Percentiles rank a stretch among this genome's conserved stretches.
These are phyloP conservation scores for Hypoxylon crocopeplum DNA, from an alignment of 495 filamentous ascomycete species.

Conservation along the genomic window DNA sequence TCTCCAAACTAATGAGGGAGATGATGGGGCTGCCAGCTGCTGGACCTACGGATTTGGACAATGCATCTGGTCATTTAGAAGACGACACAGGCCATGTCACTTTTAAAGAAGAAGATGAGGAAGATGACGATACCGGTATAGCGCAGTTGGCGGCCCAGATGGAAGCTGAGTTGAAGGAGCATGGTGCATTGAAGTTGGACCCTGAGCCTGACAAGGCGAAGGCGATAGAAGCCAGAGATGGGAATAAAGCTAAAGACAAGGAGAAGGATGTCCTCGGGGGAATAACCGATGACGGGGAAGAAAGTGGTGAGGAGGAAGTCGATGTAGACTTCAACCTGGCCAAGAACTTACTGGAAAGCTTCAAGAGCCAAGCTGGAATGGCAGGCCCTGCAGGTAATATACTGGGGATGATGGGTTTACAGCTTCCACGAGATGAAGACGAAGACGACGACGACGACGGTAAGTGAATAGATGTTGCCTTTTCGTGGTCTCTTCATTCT, in stretches of 20 bases:
- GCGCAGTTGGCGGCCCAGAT: conserved; percentile 75
- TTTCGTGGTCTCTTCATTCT: too few species aligned
- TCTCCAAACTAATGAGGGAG: conserved; percentile 86
- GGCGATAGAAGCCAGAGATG: conserved; percentile 24
- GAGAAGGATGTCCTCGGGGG: conserved; percentile 20
- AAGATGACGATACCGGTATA: conserved; percentile 76
- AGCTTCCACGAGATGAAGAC: conserved; percentile 78
- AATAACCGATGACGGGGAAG: conserved; percentile 39
- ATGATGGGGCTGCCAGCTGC: conserved; percentile 84
- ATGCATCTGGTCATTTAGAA: conserved; percentile 36
- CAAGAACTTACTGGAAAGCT: conserved; percentile 88
- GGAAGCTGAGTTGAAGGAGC: conserved; percentile 79
- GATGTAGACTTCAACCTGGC: conserved; percentile 86
- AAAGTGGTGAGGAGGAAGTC: conserved; percentile 62
- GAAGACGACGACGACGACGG: conserved; percentile 42
- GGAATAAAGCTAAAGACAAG: conserved; percentile 19
- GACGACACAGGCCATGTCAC: conserved; percentile 16
- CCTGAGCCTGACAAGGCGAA: conserved; percentile 34
- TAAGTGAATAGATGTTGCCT: background rate
- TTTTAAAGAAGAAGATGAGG: conserved; percentile 51
- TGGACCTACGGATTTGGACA: conserved; percentile 13
- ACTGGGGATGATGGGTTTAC: conserved; percentile 81
- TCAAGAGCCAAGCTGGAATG: conserved; percentile 85
- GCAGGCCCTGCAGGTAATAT: conserved; percentile 87
- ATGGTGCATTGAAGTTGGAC: conserved; percentile 76